These are phyloP conservation scores for Cryptococcus maquisensis DNA, from an alignment of 1,284 basidiomycete species.

Conservation along the genomic window DNA sequence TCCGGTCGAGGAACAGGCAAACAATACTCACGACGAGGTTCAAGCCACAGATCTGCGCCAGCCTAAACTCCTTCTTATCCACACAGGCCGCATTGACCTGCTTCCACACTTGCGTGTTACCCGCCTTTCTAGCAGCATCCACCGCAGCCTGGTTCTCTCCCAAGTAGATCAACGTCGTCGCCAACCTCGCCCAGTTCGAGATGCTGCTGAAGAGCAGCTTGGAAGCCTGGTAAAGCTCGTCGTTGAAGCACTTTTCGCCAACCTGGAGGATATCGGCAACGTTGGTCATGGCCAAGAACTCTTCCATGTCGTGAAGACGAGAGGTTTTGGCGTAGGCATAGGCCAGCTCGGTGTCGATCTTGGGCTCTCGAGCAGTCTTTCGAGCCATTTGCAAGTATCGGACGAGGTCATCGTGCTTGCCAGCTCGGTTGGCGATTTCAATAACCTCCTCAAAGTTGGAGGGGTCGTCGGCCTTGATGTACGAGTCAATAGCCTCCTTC, in stretches of 20 bases:
- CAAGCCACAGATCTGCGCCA: conserved; percentile 97
- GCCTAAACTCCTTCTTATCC: conserved; percentile 92
- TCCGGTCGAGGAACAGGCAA: neutral
- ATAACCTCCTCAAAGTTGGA: conserved; percentile 95
- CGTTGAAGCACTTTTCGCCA: conserved; percentile 99
- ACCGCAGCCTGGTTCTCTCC: conserved; percentile 98
- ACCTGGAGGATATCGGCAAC: conserved; percentile 94
- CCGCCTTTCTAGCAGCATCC: conserved; percentile 96
- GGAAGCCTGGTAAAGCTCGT: conserved; percentile 94
- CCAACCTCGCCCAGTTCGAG: conserved; percentile 96
- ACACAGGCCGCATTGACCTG: conserved; percentile 98
- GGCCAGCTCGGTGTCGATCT: conserved; percentile 95
- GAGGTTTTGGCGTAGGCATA: conserved; percentile 97
- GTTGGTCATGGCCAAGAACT: conserved; percentile 98
- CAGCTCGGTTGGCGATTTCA: conserved; percentile 91
- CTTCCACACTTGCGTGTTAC: conserved; percentile 99
- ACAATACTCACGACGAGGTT: conserved; percentile 72
- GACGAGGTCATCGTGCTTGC: conserved; percentile 97
- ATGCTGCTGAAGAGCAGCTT: conserved; percentile 95
- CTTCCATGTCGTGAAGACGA: conserved; percentile 97
- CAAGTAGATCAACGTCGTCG: conserved; percentile 97
- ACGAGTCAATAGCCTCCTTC: conserved; percentile 98
- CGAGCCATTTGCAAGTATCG: conserved; percentile 99
- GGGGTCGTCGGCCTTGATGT: conserved; percentile 97
- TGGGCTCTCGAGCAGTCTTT: conserved; percentile 93